Evolutionary conservation across 352 stramenopile species (phyloP).

Genomic region (Blastocystis sp.): DNA sequence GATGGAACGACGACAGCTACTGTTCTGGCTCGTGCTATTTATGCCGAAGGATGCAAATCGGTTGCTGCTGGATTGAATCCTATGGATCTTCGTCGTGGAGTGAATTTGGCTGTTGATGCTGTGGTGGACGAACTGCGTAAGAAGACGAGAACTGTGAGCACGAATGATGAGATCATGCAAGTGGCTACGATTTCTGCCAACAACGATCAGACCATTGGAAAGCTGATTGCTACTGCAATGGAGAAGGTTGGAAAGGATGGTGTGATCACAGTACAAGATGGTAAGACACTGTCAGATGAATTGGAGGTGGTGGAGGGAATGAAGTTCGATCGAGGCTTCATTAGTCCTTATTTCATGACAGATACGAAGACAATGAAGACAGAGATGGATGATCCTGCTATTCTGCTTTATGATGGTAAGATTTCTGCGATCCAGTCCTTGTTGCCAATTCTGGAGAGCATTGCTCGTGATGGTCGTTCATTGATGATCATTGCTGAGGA

Average conservation of each 20-base stretch:
- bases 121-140: constrained; percentile 87
- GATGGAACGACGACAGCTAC: constrained; percentile 98
- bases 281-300: constrained; percentile 97
- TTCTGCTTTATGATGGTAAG: constrained; percentile 99
- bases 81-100: constrained; percentile 92
- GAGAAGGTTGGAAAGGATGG: constrained; percentile 98
- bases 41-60: constrained; percentile 93
- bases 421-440: constrained; percentile 89
- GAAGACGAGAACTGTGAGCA: no score
- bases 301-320: constrained; percentile 99
- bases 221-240: constrained; percentile 96
- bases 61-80: constrained; percentile 97
- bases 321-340: constrained; percentile 99
- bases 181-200: constrained; percentile 99
- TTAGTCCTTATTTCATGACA: constrained; percentile 99
- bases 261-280: constrained; percentile 87
- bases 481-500: constrained; percentile 99
- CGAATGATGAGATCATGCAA: constrained; percentile 96
- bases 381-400: constrained; percentile 96
- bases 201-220: constrained; percentile 90
- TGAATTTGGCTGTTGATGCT: constrained; percentile 90
- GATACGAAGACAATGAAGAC: constrained; percentile 96
- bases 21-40: constrained; percentile 94
- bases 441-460: constrained; percentile 89
- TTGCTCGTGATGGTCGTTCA: constrained; percentile 89